Conservation (phyloP, 805 yeast species). For the Myxozyma mucilagina region DNA sequence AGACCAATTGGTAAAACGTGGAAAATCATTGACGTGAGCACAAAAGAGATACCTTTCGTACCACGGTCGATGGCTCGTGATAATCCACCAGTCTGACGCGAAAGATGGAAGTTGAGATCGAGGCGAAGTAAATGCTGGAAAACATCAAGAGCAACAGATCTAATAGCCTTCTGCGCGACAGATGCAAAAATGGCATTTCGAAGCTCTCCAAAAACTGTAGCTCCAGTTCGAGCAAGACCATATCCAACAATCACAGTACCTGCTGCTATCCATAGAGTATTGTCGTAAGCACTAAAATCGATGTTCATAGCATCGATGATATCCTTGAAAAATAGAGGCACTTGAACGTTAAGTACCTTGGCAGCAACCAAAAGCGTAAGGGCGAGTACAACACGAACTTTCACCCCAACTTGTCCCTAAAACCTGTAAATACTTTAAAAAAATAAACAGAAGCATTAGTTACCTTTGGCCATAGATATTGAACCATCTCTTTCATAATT, state of each 20-base stretch:
- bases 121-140: slow-evolving; percentile 78
- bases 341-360: slow-evolving; percentile 87
- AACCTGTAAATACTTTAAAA: neutral
- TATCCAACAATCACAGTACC: slow-evolving; percentile 76
- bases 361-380: slow-evolving; percentile 71
- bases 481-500: slow-evolving; percentile 63
- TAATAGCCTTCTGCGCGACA: slow-evolving; percentile 92
- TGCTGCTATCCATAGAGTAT: slow-evolving; percentile 62
- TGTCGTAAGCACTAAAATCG: slow-evolving; percentile 73
- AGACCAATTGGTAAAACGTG: slow-evolving; percentile 91
- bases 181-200: slow-evolving; percentile 94
- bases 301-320: slow-evolving; percentile 92
- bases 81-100: slow-evolving; percentile 92
- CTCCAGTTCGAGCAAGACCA: slow-evolving; percentile 92
- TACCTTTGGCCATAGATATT: slow-evolving; percentile 74
- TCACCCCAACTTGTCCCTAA: slow-evolving; percentile 60
- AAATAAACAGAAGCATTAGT: neutral
- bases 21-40: slow-evolving; percentile 93
- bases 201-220: slow-evolving; percentile 90
- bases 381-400: slow-evolving; percentile 74
- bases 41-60: slow-evolving; percentile 94
- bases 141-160: slow-evolving; percentile 83
- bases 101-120: slow-evolving; percentile 85
- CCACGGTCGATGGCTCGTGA: slow-evolving; percentile 97
- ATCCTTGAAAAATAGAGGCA: slow-evolving; percentile 87